These are phyloP conservation scores for Mariannaea elegans DNA, from an alignment of 2,329 filamentous ascomycete genomes.

Conservation along the genomic window DNA sequence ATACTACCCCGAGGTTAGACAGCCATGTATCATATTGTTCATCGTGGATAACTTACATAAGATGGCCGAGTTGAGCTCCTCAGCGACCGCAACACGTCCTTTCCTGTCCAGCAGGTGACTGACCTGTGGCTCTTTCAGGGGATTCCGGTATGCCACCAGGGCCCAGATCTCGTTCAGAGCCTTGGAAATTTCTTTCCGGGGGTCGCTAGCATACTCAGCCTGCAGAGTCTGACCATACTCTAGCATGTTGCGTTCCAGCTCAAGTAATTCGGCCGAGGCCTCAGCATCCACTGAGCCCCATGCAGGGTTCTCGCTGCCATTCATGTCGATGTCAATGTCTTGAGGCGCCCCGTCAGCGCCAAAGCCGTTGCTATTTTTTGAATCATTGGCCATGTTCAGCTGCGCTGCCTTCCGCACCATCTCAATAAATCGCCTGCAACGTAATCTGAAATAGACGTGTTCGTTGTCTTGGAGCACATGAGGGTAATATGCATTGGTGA, in stretches of 20 bases:
- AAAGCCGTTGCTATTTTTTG: conserved; percentile 55
- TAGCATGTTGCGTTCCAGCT: conserved; percentile 74
- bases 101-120: conserved; percentile 80
- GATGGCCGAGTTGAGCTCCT: conserved; percentile 94
- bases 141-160: conserved; percentile 86
- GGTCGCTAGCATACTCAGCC: conserved; percentile 78
- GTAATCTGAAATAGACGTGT: conserved; percentile 86
- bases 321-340: conserved; percentile 66
- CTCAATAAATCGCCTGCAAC: conserved; percentile 93
- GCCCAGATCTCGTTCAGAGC: conserved; percentile 87
- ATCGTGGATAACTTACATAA: conserved; percentile 68
- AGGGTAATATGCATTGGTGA: conserved; percentile 81
- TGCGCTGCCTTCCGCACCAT: conserved; percentile 84
- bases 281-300: conserved; percentile 56
- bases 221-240: conserved; percentile 82
- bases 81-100: conserved; percentile 81
- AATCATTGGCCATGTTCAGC: conserved; percentile 59
- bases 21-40: not conserved
- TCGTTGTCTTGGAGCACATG: conserved; percentile 81
- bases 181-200: conserved; percentile 74
- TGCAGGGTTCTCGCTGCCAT: conserved; percentile 51
- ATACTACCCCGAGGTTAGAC: conserved; percentile 64
- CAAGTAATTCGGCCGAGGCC: conserved; percentile 46
- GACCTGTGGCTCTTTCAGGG: conserved; percentile 76
- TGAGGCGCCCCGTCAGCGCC: conserved; percentile 50